Conservation (phyloP, 1,139 yeast species). For the Nakaseomyces glabratus region DNA sequence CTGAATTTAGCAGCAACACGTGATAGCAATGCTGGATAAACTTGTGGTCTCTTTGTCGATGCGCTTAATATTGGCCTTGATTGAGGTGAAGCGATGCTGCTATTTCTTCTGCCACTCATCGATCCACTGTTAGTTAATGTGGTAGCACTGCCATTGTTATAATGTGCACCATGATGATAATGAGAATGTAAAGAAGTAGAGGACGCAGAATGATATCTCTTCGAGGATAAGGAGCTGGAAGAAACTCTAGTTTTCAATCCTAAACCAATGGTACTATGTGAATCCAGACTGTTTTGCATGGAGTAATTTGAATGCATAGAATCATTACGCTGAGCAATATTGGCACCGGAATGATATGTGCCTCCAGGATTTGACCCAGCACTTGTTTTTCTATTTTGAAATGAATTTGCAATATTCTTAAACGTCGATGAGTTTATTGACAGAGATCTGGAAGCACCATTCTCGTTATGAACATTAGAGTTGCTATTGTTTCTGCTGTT, state of each 20-base stretch:
- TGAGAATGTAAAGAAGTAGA: conserved; percentile 26
- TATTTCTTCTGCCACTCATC: conserved; percentile 7
- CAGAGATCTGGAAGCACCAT: conserved; percentile 24
- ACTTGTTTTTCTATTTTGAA: conserved; percentile 18
- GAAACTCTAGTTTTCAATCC: conserved; percentile 32
- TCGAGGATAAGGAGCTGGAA: conserved; percentile 14
- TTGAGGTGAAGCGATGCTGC: conserved; percentile 16
- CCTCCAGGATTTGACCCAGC: conserved; percentile 7
- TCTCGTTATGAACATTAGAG: conserved; percentile 10
- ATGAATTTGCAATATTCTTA: conserved; percentile 28
- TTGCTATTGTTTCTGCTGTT: conserved; percentile 14
- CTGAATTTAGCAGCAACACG: conserved; percentile 74
- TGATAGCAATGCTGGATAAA: conserved; percentile 84
- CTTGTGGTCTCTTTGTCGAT: conserved; percentile 25
- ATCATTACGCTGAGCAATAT: conserved; percentile 5
- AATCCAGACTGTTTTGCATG: conserved; percentile 2
- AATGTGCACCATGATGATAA: conserved; percentile 7
- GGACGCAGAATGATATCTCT: conserved; percentile 23
- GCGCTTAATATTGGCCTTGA: conserved; percentile 25
- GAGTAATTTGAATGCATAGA: conserved; percentile 4
- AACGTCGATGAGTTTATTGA: conserved; percentile 31
- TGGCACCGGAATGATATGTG: conserved; percentile 7
- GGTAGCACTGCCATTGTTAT: conserved; percentile 7
- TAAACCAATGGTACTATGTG: conserved; percentile 23
- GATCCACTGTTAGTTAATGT: conserved; percentile 5